Base-by-base conservation (phyloP, 805 yeast species). In the Yarrowia divulgata region DNA sequence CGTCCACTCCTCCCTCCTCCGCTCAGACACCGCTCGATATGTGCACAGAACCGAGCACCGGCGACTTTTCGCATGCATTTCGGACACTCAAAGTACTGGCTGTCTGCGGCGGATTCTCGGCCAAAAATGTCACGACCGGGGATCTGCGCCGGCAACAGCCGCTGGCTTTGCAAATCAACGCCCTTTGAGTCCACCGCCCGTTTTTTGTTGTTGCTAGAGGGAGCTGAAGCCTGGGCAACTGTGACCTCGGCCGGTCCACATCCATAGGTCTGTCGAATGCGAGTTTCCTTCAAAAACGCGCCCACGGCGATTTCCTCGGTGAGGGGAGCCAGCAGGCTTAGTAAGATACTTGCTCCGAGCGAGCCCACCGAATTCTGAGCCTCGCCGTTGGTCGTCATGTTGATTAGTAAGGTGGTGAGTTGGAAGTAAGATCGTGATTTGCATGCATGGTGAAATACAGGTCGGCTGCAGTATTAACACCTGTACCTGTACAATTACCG, bases 41-140 rank as follows among this genome's bases (percentile, higher is more conserved):
- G 99, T 50, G 91, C 93, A 1, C 98, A 98, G 82, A 91, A 93
- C 70, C 99, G 81, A 46, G 91, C 89, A 0, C 97, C 97, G 0
- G 97, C 94, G 8, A 94, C 89, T 74, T 89, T 91, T 69, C 99
- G 82, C 19, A 86, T 88, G 78, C 99, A 94, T 73, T 90, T 89
- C 5, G 84, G 83, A 79, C 99, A 94, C 69, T 82, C 85, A 74
- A 92, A 91, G 77, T 93, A 92, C 67, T 84, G 77, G 18, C 84
- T 76, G 55, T 87, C 91, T 58, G 84, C 83, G 37, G 74, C 77
- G 64, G 75, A 80, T 18, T 80, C 81, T 70, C 79, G 73, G 45
- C 84, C 77, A 69, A 84, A 73, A 58, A 83, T 74, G 77, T 83
- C 78, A 68, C 82, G 67, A 43, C 86, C 77, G 73, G 77, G 75